Evolutionary conservation across 768 basidiomycete species (phyloP), one percentile per base, ranked within the genome.

Genomic region (Tylopilus felleus): DNA sequence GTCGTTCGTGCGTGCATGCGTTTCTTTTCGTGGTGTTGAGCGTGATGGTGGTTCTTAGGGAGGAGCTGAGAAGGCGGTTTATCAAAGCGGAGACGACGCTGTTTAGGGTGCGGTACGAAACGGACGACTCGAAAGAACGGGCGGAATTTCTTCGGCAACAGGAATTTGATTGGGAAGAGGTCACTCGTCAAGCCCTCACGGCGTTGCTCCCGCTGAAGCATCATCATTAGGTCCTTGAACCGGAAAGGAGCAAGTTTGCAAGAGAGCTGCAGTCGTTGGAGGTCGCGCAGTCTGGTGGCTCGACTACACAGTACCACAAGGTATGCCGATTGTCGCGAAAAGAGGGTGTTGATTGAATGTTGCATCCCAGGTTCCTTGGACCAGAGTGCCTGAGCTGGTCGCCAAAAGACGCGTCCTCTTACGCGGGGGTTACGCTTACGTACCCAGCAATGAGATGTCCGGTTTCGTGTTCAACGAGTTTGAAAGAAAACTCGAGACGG

Each of bases 381-480:
- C 88, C 13, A 85, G 87, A 57, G 95, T 98, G 3, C 92, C 93
- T 6, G 93, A 97, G 70, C 80, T 99, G 1, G 88, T 99, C 8
- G 88, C 87, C 56, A 83, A 80, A 64, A 78, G 96, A 19, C 80
- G 78, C 42, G 91, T 98, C 1, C 83, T 91, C 56, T 73, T 99
- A 36, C 79, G 77, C 55, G 77, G 74, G 7, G 96, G 95, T 1
- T 85, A 84, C 77, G 95, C 95, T n/a, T 98, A 91, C 63, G 93
- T 98, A 16, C 86, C 90, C 16, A 77, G 73, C 46, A 75, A 74
- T 48, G 85, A 93, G 58, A 83, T 88, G 63, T 86, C 90, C 16
- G 92, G 88, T 64, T 84, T 98, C 51, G 81, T 98, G 16, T 85
- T 88, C 55, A 85, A 93, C 59, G 94, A 91, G 61, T 98, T 96